Evolutionary conservation across 1,139 yeast species (phyloP).

Genomic region (Suhomyces bribrorum): DNA sequence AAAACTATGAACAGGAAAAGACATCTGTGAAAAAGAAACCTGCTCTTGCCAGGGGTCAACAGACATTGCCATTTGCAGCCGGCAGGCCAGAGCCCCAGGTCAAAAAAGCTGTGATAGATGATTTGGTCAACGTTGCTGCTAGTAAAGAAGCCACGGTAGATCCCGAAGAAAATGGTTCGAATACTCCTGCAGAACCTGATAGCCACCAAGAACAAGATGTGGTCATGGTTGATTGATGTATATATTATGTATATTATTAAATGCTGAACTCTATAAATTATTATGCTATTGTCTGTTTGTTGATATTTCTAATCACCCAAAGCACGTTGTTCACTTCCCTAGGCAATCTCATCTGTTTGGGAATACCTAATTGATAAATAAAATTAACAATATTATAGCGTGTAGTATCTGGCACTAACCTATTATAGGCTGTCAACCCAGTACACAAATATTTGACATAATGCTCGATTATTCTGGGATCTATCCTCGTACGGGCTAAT

Average conservation of each 20-base stretch:
- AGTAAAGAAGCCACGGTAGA: constrained; percentile 10
- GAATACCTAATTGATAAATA: constrained; percentile 29
- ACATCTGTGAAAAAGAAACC: constrained; percentile 15
- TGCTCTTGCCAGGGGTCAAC: constrained; percentile 41
- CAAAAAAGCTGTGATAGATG: constrained; percentile 39
- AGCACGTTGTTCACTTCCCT: constrained; percentile 32
- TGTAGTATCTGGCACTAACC: constrained; percentile 28
- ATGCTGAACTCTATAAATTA: constrained; percentile 3
- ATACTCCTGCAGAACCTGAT: too few species aligned
- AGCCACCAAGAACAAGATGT: constrained; percentile 16
- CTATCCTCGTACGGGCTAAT: constrained; percentile 7
- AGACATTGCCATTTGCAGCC: constrained; percentile 25
- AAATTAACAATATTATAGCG: constrained; percentile 32
- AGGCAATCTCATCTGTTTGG: constrained; percentile 20
- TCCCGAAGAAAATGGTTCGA: background rate
- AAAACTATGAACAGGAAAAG: constrained; percentile 5
- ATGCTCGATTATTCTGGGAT: constrained; percentile 18
- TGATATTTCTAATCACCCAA: constrained; percentile 29
- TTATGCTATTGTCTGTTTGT: constrained; percentile 1
- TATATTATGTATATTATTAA: constrained; percentile 9
- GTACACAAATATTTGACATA: constrained; percentile 28
- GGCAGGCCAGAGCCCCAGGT: constrained; percentile 20
- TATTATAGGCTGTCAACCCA: constrained; percentile 32
- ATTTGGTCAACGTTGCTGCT: constrained; percentile 28
- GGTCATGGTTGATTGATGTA: constrained; percentile 19